phyloP scores from a whole-genome alignment of 495 filamentous ascomycete genomes.

The Aspergillus carlsbadensis region DNA sequence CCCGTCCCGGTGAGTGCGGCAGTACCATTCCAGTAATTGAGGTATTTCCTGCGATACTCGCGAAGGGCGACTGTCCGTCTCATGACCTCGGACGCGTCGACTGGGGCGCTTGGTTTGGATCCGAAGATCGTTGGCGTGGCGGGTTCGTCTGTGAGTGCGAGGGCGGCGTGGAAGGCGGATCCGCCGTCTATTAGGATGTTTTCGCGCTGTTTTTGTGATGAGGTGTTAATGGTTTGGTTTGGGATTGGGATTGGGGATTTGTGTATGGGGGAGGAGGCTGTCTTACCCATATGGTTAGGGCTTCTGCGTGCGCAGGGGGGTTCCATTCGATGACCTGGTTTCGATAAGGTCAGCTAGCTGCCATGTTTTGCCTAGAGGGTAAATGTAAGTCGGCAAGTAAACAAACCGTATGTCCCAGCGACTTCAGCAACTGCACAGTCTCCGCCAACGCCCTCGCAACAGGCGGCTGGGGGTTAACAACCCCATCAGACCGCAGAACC shows the following conservation, averaged over 20 bases:
- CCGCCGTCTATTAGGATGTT: neutral
- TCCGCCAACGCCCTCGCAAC: no score
- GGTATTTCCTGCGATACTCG: neutral
- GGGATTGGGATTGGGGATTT: no score
- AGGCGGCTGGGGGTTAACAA: no score
- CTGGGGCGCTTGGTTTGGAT: neutral
- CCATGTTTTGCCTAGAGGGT: neutral
- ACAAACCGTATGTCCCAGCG: no score
- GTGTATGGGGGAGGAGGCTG: neutral
- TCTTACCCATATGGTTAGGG: neutral
- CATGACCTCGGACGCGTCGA: neutral
- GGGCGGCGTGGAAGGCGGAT: neutral
- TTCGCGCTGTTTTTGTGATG: no score
- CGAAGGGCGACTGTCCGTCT: no score
- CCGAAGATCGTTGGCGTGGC: neutral
- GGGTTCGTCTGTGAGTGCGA: neutral
- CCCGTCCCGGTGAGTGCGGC: neutral
- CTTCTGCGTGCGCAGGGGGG: neutral
- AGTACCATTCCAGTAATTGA: neutral
- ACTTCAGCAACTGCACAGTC: no score
- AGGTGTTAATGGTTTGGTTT: no score
- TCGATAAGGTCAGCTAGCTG: neutral
- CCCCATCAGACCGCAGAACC: no score
- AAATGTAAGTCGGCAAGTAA: no score
- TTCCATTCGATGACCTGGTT: neutral